Evolutionary conservation across 2,329 filamentous ascomycete genomes (phyloP).

Genomic region (Ampelomyces quisqualis): DNA sequence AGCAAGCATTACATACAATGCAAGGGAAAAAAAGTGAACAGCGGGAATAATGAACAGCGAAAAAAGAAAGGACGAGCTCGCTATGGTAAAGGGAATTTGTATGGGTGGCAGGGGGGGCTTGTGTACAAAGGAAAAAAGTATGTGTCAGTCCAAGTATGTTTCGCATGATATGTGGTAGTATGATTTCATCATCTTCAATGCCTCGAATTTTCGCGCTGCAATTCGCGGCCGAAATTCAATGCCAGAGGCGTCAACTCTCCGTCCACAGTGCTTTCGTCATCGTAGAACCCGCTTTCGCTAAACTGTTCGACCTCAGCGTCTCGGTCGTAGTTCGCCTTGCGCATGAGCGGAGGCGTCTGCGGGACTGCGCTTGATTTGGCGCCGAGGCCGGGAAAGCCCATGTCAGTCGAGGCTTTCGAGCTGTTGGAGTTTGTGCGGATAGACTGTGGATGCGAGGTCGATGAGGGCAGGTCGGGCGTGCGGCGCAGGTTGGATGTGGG

Average conservation of each 20-base stretch:
- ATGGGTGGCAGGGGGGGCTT: too few species aligned
- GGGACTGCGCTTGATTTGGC: slow-evolving; percentile 27
- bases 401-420: slow-evolving; percentile 32
- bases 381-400: slow-evolving; percentile 36
- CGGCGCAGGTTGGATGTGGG: slow-evolving; percentile 72
- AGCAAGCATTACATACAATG: slow-evolving; percentile 18
- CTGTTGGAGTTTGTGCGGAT: slow-evolving; percentile 30
- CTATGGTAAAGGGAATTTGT: neutral
- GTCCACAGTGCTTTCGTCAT: slow-evolving; percentile 53
- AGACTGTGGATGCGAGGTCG: slow-evolving; percentile 25
- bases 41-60: slow-evolving; percentile 6
- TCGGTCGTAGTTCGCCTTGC: slow-evolving; percentile 59
- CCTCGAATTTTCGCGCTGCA: slow-evolving; percentile 5
- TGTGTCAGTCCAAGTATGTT: neutral
- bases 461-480: slow-evolving; percentile 52
- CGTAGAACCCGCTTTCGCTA: slow-evolving; percentile 50
- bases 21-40: neutral
- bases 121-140: slow-evolving; percentile 2
- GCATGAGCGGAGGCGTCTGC: slow-evolving; percentile 57
- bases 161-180: neutral
- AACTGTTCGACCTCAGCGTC: slow-evolving; percentile 57
- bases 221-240: slow-evolving; percentile 36
- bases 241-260: slow-evolving; percentile 39
- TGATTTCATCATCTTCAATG: neutral
- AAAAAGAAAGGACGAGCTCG: slow-evolving; percentile 3